Conservation (phyloP, 306 rosid species). For the Cucurbita maxima region DNA sequence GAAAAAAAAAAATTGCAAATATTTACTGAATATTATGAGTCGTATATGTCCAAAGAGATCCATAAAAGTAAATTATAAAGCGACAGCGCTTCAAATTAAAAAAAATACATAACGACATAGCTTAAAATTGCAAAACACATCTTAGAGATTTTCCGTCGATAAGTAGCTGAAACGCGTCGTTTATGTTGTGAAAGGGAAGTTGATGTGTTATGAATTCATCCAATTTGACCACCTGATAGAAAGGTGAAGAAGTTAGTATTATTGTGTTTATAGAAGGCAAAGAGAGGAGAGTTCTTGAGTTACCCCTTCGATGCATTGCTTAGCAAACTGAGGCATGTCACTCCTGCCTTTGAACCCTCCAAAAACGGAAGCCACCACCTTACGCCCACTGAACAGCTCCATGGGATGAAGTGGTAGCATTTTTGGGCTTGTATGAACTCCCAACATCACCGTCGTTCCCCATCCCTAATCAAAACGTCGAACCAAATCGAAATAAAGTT, state of each 20-base stretch:
- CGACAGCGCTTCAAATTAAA: no score
- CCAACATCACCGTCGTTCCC: conserved; percentile 61
- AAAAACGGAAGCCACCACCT: conserved; percentile 35
- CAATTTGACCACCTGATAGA: conserved; percentile 25
- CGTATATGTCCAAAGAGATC: no score
- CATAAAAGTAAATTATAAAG: no score
- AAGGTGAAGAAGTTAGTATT: no score
- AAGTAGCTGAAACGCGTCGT: conserved; percentile 54
- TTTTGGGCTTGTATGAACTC: conserved; percentile 45
- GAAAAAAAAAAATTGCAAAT: no score
- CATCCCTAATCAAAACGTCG: conserved; percentile 34
- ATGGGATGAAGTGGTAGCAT: conserved; percentile 69
- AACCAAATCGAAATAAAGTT: no score
- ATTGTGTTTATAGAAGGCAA: no score
- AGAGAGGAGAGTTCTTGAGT: not conserved
- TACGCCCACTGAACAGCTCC: conserved; percentile 64
- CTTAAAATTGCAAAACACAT: conserved; percentile 43
- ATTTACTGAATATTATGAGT: no score
- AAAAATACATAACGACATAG: no score
- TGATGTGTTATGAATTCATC: conserved; percentile 72
- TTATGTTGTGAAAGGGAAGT: conserved; percentile 67
- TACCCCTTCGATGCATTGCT: conserved; percentile 50
- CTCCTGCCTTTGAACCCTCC: conserved; percentile 78
- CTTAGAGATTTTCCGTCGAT: conserved; percentile 48
- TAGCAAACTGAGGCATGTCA: conserved; percentile 56